Percentiles rank a stretch among this genome's conserved stretches.
Evolutionary conservation across 2,329 filamentous ascomycete genomes (phyloP).

Genomic region (Ceratocystiopsis brevicomis): DNA sequence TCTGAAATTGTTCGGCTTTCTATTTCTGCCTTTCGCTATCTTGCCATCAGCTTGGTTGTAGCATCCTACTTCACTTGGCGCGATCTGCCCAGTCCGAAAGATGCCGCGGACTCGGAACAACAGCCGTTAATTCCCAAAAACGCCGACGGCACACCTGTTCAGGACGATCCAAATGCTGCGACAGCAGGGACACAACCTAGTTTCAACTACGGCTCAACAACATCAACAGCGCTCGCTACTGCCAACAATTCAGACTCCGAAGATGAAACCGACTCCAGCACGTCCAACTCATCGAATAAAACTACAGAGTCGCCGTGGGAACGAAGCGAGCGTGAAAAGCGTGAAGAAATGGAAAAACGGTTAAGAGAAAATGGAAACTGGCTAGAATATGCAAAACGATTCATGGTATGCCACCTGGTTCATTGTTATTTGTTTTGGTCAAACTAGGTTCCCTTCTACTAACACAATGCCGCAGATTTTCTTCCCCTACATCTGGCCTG

Average conservation of each 20-base stretch:
- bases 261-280: conserved; percentile 8
- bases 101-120: conserved; percentile 18
- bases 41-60: conserved; percentile 18
- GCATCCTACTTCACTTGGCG: conserved; percentile 14
- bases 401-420: conserved; percentile 16
- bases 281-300: conserved; percentile 16
- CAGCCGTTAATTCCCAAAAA: conserved; percentile 35
- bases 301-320: conserved; percentile 35
- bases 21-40: conserved; percentile 16
- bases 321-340: conserved; percentile 31
- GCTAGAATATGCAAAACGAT: conserved; percentile 58
- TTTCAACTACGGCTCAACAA: conserved; percentile 24
- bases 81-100: conserved; percentile 5
- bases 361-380: conserved; percentile 59
- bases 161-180: too few relatives aligned
- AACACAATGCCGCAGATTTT: conserved; percentile 33
- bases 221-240: conserved; percentile 6
- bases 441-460: background rate
- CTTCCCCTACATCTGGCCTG: conserved; percentile 63
- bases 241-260: conserved; percentile 10
- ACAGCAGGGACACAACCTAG: too few relatives aligned
- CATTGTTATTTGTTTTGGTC: background rate
- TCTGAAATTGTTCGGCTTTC: conserved; percentile 15
- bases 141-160: conserved; percentile 8
- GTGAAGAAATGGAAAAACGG: conserved; percentile 44